A percentile compares a stretch with the other conserved stretches of the same genome.
phyloP scores from a whole-genome alignment of 139 green algal genomes.

The Chlamydomonas sphaeroides region DNA sequence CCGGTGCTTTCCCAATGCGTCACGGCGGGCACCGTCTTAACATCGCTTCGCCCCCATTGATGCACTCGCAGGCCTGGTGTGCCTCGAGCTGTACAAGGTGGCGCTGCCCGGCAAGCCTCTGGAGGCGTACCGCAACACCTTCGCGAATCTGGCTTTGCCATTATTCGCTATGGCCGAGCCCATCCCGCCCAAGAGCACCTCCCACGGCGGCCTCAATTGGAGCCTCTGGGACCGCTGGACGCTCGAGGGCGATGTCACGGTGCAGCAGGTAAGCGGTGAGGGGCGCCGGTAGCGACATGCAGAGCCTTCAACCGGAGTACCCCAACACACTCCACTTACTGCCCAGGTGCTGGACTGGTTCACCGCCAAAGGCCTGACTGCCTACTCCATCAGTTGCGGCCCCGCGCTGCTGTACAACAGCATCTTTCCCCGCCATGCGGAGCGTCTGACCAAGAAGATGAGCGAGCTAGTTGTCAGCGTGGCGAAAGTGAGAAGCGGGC shows the following conservation, averaged over 20 bases:
- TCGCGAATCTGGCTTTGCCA: slow-evolving; percentile 97
- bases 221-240: slow-evolving; percentile 98
- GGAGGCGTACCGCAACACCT: slow-evolving; percentile 96
- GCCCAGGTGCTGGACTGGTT: slow-evolving; percentile 94
- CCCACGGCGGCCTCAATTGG: slow-evolving; percentile 87
- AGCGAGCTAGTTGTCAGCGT: slow-evolving; percentile 75
- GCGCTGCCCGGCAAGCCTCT: slow-evolving; percentile 69
- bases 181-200: slow-evolving; percentile 84
- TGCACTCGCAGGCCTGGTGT: slow-evolving; percentile 80
- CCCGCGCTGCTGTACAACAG: slow-evolving; percentile 96
- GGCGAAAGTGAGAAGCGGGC: no score
- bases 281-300: no score
- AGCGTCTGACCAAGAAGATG: slow-evolving; percentile 86
- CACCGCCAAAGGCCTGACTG: slow-evolving; percentile 70
- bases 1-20: no score
- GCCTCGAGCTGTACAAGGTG: slow-evolving; percentile 98
- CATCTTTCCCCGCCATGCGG: slow-evolving; percentile 98
- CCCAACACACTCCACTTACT: no score
- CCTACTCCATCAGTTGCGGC: slow-evolving; percentile 95
- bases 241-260: slow-evolving; percentile 94
- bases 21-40: no score
- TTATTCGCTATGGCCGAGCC: slow-evolving; percentile 98
- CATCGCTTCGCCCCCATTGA: background rate
- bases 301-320: no score
- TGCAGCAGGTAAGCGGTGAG: slow-evolving; percentile 85